Evolutionary conservation across 192 early-diverging fungal species (phyloP), one percentile per base, ranked within the genome.

Genomic region (Rhizoclosmatium sp.): DNA sequence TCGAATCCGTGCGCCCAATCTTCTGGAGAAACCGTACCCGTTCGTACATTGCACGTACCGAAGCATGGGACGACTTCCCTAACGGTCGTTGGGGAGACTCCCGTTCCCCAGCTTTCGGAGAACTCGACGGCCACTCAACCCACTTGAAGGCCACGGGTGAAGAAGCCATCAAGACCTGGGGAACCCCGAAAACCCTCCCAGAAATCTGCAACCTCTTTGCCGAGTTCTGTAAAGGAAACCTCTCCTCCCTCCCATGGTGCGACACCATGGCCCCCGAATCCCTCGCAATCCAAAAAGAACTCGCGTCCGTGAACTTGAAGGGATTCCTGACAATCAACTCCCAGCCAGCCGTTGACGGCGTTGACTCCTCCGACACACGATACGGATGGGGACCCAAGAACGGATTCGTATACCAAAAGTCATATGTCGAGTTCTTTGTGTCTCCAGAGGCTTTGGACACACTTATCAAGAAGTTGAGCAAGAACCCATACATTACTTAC

Each of bases 11-110:
- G 59, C 94, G 97, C 41, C 97, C 97, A 39, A 99, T 98, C 82
- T 98, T 98, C 77, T 98, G 97, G 97, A 92, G 93, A 83, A 98
- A 99, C 89, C 92, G 96, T 51, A 91, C 93, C 48, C 91, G 92
- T 78, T 94, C 92, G 84, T 98, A 99, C 89, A 93, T 98, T 78
- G 78, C 88, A 14, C 89, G 93, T 42, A 99, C 97, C 2, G 95
- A 95, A 82, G 83, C 89, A 61, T 99, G 97, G 97, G 96, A 99
- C 81, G 96, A 98, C 80, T 99, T 96, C 80, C 97, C 96, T 59
- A 99, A 99, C 84, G 97, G 97, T 19, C 92, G 97, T 71, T 99
- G 96, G 97, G 97, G 97, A 46, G 96, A 99, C 69, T 93, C 97
- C 46, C 90, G 96, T 59, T 99, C 97, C 16, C 46, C 77, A 77